A percentile compares a stretch with the other conserved stretches of the same genome.
phyloP scores from a whole-genome alignment of 169 alveolate genomes.

The Plasmodium vinckei region DNA sequence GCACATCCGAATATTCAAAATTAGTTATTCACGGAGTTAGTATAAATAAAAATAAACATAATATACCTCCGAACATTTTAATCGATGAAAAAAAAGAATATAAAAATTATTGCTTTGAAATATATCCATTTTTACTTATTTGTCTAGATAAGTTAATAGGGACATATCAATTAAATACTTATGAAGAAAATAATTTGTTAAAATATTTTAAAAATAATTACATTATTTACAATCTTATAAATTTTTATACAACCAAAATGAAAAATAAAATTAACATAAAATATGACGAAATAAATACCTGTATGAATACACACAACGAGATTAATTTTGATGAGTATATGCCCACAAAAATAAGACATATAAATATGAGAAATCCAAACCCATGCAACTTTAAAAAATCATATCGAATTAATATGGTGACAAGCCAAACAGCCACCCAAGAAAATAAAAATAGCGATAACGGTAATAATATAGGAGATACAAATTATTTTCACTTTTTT shows the following conservation, averaged over 20 bases:
- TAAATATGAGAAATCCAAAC: too few species aligned
- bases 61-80: background rate
- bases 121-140: slow-evolving; percentile 36
- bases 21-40: slow-evolving; percentile 9
- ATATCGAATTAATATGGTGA: too few species aligned
- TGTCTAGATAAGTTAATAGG: slow-evolving; percentile 59
- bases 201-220: slow-evolving; percentile 18
- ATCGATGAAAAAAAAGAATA: background rate
- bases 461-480: too few species aligned
- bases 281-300: too few species aligned
- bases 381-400: too few species aligned
- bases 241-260: slow-evolving; percentile 28
- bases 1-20: slow-evolving; percentile 43
- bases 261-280: background rate
- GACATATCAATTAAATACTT: slow-evolving; percentile 15
- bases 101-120: background rate
- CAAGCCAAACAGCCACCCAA: too few species aligned
- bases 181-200: slow-evolving; percentile 18
- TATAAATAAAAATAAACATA: background rate
- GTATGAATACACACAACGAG: slow-evolving; percentile 1
- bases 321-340: background rate
- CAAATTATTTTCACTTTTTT: too few species aligned
- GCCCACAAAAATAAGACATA: too few species aligned
- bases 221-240: slow-evolving; percentile 5
- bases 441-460: too few species aligned